These are phyloP conservation scores for Linum lewisii DNA, from an alignment of 345 rosid genomes.

Conservation along the genomic window DNA sequence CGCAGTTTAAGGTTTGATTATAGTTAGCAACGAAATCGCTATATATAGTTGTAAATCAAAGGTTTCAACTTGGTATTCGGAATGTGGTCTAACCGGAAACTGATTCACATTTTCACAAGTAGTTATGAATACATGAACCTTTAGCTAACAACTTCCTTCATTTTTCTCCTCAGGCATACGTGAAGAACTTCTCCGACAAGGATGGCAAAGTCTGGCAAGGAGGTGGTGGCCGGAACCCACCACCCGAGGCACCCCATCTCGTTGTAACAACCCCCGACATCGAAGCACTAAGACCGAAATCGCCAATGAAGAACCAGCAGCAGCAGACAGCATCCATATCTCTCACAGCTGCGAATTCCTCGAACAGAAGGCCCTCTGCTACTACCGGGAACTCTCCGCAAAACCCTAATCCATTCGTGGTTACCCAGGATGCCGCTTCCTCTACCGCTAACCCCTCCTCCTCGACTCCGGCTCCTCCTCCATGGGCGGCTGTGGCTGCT, in stretches of 20 bases:
- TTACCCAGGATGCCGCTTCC: slow-evolving; percentile 67
- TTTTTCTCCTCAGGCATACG: slow-evolving; percentile 42
- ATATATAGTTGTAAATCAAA: too few relatives aligned
- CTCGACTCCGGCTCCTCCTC: slow-evolving; percentile 36
- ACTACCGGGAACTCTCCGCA: slow-evolving; percentile 53
- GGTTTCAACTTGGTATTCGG: too few relatives aligned
- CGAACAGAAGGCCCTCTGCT: slow-evolving; percentile 46
- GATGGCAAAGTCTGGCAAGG: slow-evolving; percentile 99
- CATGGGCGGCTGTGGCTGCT: slow-evolving; percentile 24
- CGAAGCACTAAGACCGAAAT: slow-evolving; percentile 80
- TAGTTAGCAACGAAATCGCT: too few relatives aligned
- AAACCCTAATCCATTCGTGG: slow-evolving; percentile 34
- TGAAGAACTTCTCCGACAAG: slow-evolving; percentile 66
- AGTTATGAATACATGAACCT: too few relatives aligned
- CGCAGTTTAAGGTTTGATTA: too few relatives aligned
- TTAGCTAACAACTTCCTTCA: too few relatives aligned
- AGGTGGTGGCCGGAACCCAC: slow-evolving; percentile 94
- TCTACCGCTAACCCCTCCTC: too few relatives aligned
- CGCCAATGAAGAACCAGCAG: slow-evolving; percentile 96
- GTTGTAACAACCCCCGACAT: slow-evolving; percentile 80
- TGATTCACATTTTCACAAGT: too few relatives aligned
- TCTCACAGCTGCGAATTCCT: slow-evolving; percentile 43
- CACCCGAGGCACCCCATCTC: slow-evolving; percentile 84
- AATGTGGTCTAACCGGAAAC: too few relatives aligned
- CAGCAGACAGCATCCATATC: slow-evolving; percentile 56